A percentile compares a stretch with the other conserved stretches of the same genome.
Conservation (phyloP, 129 eudicot species). For the Escallonia rubra region DNA sequence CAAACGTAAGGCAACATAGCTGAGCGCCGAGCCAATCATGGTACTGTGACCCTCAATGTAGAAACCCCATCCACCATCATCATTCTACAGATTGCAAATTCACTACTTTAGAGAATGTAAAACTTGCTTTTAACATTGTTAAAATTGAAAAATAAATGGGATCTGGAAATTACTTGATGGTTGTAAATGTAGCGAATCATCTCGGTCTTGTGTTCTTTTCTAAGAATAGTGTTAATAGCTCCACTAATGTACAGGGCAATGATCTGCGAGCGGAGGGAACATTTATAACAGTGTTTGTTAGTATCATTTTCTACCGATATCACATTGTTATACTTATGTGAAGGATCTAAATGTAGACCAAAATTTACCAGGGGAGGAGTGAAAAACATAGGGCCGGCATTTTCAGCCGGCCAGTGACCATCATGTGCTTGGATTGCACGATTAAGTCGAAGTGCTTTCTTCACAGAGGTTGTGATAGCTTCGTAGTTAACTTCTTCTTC, state of each 20-base stretch:
- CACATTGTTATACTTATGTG: neutral
- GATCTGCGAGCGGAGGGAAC: slow-evolving; percentile 31
- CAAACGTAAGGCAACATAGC: slow-evolving; percentile 43
- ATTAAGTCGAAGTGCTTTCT: no score
- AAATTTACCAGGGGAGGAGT: no score
- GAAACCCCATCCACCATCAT: slow-evolving; percentile 87
- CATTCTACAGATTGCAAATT: slow-evolving; percentile 24
- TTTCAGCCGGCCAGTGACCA: no score
- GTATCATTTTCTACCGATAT: no score
- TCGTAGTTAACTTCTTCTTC: no score
- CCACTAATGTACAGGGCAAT: slow-evolving; percentile 72
- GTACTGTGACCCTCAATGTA: slow-evolving; percentile 73
- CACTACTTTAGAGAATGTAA: neutral
- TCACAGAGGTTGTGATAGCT: no score
- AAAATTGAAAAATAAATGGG: neutral
- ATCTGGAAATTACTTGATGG: slow-evolving; percentile 49
- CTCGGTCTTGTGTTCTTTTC: slow-evolving; percentile 55
- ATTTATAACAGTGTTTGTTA: neutral
- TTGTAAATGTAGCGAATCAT: slow-evolving; percentile 69
- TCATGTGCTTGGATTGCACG: no score
- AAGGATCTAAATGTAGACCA: no score
- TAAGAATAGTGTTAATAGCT: slow-evolving; percentile 45
- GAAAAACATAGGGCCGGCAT: no score
- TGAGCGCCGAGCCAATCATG: slow-evolving; percentile 54
- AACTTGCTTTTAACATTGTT: no score